These are phyloP conservation scores for Excoecaria agallocha DNA, from an alignment of 345 rosid species.

Conservation along the genomic window DNA sequence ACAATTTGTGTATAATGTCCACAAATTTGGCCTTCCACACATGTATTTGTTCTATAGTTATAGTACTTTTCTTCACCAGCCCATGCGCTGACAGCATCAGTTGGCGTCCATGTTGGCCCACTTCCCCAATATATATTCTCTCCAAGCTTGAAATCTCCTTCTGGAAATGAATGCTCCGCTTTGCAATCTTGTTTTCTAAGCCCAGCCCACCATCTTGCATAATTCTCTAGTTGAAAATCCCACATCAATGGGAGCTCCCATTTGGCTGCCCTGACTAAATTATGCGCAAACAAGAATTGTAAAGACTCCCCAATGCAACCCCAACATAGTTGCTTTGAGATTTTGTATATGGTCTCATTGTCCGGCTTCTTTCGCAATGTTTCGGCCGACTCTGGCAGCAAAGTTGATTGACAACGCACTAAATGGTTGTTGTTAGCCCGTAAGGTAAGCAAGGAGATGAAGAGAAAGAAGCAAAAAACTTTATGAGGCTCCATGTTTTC, in stretches of 20 bases:
- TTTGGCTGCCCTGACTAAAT: constrained; percentile 56
- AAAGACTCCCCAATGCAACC: constrained; percentile 71
- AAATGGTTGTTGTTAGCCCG: too few relatives aligned
- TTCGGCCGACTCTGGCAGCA: too few relatives aligned
- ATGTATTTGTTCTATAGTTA: too few relatives aligned
- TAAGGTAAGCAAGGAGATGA: too few relatives aligned
- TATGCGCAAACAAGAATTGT: constrained; percentile 63
- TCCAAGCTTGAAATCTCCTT: constrained; percentile 54
- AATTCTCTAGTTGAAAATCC: constrained; percentile 63
- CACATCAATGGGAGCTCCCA: constrained; percentile 67
- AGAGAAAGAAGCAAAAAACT: too few relatives aligned
- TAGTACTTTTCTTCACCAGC: too few relatives aligned
- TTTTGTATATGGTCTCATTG: constrained; percentile 38
- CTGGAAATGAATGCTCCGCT: constrained; percentile 57
- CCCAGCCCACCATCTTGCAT: constrained; percentile 79
- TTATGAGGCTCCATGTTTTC: too few relatives aligned
- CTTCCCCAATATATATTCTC: constrained; percentile 76
- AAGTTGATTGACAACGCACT: too few relatives aligned
- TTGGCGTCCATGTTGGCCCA: too few relatives aligned
- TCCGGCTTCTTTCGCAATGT: constrained; percentile 10
- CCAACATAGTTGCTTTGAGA: constrained; percentile 55
- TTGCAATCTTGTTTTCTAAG: constrained; percentile 60
- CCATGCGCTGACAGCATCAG: too few relatives aligned
- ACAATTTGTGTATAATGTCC: too few relatives aligned
- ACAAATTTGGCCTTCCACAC: too few relatives aligned